Conservation (phyloP, 75 land plant genomes). For the Pinus albicaulis region DNA sequence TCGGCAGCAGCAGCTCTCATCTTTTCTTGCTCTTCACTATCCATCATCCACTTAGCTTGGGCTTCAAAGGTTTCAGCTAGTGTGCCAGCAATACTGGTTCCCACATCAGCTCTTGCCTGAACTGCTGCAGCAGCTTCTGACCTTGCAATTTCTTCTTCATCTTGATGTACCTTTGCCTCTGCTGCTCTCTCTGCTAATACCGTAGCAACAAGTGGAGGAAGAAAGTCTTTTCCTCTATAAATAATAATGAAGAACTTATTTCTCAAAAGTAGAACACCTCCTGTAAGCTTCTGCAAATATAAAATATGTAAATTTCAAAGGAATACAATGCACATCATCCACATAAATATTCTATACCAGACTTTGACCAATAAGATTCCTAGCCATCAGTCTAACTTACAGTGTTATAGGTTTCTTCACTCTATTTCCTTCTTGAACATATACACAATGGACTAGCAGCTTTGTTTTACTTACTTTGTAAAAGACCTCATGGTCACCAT, state of each 20-base stretch:
- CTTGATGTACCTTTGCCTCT: constrained; percentile 51
- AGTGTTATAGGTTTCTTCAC: neutral
- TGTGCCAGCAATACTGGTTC: constrained; percentile 56
- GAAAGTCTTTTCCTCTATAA: constrained; percentile 78
- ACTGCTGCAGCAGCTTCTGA: constrained; percentile 14
- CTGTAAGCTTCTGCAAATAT: constrained; percentile 54
- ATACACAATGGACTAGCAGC: neutral
- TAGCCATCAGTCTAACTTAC: neutral
- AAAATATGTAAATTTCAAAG: neutral
- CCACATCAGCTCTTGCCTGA: constrained; percentile 6
- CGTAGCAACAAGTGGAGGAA: constrained; percentile 61
- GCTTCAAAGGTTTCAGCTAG: constrained; percentile 83
- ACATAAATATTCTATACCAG: neutral
- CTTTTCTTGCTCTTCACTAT: constrained; percentile 48
- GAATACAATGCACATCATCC: neutral
- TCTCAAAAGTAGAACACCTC: constrained; percentile 58
- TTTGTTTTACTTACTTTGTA: no score
- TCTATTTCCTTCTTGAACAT: neutral
- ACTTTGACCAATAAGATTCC: neutral
- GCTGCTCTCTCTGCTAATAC: constrained; percentile 58
- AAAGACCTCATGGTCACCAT: no score
- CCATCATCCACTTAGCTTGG: constrained; percentile 71
- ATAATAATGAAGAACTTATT: constrained; percentile 68
- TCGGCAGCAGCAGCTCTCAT: constrained; percentile 51
- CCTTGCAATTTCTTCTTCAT: constrained; percentile 70